Evolutionary conservation across 31 red algal genomes (phyloP), one percentile per base, ranked within the genome.

Genomic region (Odonthalia washingtoniensis): DNA sequence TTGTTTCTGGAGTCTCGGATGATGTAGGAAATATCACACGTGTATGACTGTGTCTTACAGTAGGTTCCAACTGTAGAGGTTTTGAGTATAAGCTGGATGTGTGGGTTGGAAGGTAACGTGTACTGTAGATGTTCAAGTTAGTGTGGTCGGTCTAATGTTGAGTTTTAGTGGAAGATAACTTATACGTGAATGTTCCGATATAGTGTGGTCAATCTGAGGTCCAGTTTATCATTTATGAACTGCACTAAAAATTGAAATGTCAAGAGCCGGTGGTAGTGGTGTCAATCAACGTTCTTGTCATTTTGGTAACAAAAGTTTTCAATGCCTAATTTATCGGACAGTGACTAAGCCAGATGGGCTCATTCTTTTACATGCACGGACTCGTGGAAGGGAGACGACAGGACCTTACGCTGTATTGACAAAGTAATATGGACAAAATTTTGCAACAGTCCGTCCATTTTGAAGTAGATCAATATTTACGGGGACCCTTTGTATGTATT

Each of bases 251-350:
- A 40, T 70, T n/a, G 24, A 5, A 17, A 83, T 83, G 6, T 36
- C 28, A 39, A 26, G 80, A 21, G 18, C 80, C 37, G 57, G 5
- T n/a, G 62, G 80, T 12, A 18, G 4, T 27, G 33, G 33, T 32
- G 24, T 12, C 4, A 0, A 69, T 21, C 80, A 83, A 83, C 28
- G 31, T 5, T 4, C 60, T 4, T 66, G 0, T 34, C 69, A 83
- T 42, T 38, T 38, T 5, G 4, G 0, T 4, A 0, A 83, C 60
- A 83, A 83, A 0, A 39, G 62, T 18, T 37, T 66, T 9, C n/a
- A 83, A 0, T 83, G 80, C 26, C 46, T 83, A 33, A 42, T 83
- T 24, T 83, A 69, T 83, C 63, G 27, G n/a, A 83, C 53, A 38
- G 14, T 69, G 4, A 69, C 60, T 14, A 35, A 18, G 5, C 80